These are phyloP conservation scores for Diaporthe velutina DNA, from an alignment of 2,329 filamentous ascomycete species.

Conservation along the genomic window DNA sequence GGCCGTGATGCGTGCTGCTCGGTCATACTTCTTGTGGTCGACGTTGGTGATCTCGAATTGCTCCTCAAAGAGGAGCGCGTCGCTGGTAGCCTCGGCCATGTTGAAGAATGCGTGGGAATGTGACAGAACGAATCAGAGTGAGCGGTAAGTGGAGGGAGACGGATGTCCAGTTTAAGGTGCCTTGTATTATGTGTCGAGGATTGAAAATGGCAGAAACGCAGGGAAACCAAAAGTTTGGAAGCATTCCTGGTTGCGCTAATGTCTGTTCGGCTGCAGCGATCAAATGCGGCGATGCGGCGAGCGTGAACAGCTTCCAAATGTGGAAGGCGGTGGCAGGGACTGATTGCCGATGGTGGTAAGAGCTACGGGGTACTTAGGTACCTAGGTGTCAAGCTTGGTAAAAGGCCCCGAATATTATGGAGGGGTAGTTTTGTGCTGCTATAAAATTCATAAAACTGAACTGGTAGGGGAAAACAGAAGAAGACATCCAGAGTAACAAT, in stretches of 20 bases:
- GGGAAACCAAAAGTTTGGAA: conserved; percentile 1
- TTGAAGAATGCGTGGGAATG: conserved; percentile 3
- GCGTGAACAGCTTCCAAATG: background rate
- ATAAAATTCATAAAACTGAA: background rate
- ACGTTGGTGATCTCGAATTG: conserved; percentile 85
- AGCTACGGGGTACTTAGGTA: background rate
- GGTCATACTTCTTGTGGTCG: conserved; percentile 93
- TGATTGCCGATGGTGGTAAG: background rate
- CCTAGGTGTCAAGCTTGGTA: background rate
- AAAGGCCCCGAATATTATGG: conserved; percentile 24
- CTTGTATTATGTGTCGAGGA: background rate
- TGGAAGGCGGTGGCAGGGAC: background rate
- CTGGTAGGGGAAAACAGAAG: background rate
- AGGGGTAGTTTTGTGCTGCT: conserved; percentile 35
- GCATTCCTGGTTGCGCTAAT: background rate
- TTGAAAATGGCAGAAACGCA: background rate
- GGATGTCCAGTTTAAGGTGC: background rate
- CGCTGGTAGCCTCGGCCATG: conserved; percentile 74
- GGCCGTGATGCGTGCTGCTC: conserved; percentile 87
- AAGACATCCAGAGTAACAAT: background rate
- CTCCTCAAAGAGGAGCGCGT: conserved; percentile 94
- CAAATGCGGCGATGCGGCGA: conserved; percentile 3
- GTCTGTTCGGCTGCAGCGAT: background rate
- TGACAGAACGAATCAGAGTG: background rate
- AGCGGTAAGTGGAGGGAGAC: background rate